Conservation (phyloP, 2,329 filamentous ascomycete species). For the Fusarium dimerum region DNA sequence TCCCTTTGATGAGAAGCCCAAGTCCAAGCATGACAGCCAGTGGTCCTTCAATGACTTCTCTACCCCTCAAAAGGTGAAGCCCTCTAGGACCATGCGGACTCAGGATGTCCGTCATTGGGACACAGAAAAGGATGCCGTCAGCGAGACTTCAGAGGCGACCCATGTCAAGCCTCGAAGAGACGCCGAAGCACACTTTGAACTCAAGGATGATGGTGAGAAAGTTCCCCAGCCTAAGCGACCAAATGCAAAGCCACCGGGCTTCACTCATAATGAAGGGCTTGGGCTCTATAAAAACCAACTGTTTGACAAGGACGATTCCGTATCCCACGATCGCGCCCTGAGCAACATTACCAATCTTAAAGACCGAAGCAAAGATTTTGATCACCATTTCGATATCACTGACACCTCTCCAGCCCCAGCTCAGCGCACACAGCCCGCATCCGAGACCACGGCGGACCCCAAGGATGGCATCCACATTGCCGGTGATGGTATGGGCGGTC, state of each 20-base stretch:
- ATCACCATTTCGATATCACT: slow-evolving; percentile 73
- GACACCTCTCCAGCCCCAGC: slow-evolving; percentile 62
- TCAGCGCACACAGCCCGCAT: slow-evolving; percentile 45
- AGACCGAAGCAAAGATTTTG: slow-evolving; percentile 75
- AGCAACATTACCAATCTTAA: slow-evolving; percentile 72
- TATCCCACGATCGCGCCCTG: slow-evolving; percentile 48
- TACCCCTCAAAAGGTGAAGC: slow-evolving; percentile 74
- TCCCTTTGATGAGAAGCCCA: slow-evolving; percentile 44
- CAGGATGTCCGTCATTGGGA: slow-evolving; percentile 81
- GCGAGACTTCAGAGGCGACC: slow-evolving; percentile 58
- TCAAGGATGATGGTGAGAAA: slow-evolving; percentile 72
- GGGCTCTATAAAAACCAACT: slow-evolving; percentile 76
- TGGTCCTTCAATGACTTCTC: slow-evolving; percentile 90
- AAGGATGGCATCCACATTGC: slow-evolving; percentile 42
- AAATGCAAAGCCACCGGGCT: slow-evolving; percentile 50
- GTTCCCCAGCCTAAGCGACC: slow-evolving; percentile 48
- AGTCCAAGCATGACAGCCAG: slow-evolving; percentile 68
- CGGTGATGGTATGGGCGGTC: slow-evolving; percentile 68
- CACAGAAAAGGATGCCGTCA: slow-evolving; percentile 59
- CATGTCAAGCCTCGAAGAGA: slow-evolving; percentile 73
- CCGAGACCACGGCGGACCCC: slow-evolving; percentile 35
- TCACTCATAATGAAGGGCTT: slow-evolving; percentile 66
- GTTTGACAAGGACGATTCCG: slow-evolving; percentile 58
- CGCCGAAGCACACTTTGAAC: slow-evolving; percentile 79
- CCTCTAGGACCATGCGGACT: slow-evolving; percentile 58